Evolutionary conservation across 2,329 filamentous ascomycete species (phyloP), one percentile per base, ranked within the genome.

Genomic region (Camptophora hylomeconis): DNA sequence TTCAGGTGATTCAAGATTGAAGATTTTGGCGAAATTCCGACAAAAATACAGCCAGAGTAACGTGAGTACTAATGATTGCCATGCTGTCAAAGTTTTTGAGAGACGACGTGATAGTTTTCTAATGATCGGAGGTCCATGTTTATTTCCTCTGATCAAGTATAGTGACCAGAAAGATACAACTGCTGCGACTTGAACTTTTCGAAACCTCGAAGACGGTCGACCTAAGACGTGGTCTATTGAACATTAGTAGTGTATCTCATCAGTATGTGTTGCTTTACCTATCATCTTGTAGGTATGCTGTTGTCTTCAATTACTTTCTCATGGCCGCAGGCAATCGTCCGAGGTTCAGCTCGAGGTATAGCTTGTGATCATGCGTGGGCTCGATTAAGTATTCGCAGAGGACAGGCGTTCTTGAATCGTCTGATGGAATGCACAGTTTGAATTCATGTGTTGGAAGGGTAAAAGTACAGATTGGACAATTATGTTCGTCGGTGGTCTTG

Each of bases 81-180:
- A 95, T 44, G 79, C 67, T 5, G 86, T 93, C 34, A 94, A 63
- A 33, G 69, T 69, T 27, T 62, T 68, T 4, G 76, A 76, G 28
- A 89, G 67, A 30, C 76, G 58, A 33, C 67, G 67, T 1, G 87
- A 95, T 34, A 94, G 48, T 24, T 65, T 60, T 33, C 79, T 73
- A 26, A 83, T 51, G 24, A 74, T 53, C 0, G 82, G 82, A n/a
- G 87, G 89, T 17, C 89, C 89, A 70, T 98, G 79, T 45, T 73
- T 76, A 53, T 86, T 65, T 40, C 84, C 86, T 58, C 82, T 92
- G 45, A 77, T 69, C 16, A 94, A 62, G 52, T 94, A 94, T 25
- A 77, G 58, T 4, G 80, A 79, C 89, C 89, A 98, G 50, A 95
- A 89, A 0, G 80, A 75, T 31, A 95, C 68, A 9, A 95, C 89